A percentile compares a stretch with the other conserved stretches of the same genome.
Conservation (phyloP, 2,329 filamentous ascomycete species). For the Nannizziopsis arthrosporioides region DNA sequence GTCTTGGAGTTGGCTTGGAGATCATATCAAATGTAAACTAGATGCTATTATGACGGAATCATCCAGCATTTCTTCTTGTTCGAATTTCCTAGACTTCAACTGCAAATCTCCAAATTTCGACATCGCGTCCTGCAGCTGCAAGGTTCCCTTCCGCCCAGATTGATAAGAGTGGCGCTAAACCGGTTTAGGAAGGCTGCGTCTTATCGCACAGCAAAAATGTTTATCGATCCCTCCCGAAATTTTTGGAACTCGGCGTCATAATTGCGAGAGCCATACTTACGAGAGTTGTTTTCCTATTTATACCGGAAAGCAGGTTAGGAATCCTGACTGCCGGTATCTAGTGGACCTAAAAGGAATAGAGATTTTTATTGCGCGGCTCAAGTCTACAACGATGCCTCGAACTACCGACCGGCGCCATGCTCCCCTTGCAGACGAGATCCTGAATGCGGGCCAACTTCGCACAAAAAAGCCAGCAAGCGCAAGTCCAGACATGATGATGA, state of each 20-base stretch:
- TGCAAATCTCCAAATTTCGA: no score
- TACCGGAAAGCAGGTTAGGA: no score
- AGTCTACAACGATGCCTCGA: slow-evolving; percentile 49
- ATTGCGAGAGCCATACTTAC: no score
- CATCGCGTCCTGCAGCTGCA: no score
- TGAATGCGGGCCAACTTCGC: slow-evolving; percentile 58
- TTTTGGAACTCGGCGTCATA: not conserved
- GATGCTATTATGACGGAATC: no score
- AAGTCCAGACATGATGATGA: slow-evolving; percentile 47
- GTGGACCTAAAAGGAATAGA: not conserved
- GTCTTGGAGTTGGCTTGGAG: no score
- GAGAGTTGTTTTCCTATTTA: no score
- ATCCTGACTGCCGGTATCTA: not conserved
- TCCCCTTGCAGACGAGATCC: slow-evolving; percentile 78
- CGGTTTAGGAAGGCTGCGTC: slow-evolving; percentile 4
- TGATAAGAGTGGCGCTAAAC: slow-evolving; percentile 7
- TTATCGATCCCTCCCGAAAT: slow-evolving; percentile 7
- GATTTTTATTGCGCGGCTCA: slow-evolving; percentile 48
- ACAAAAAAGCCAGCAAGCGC: slow-evolving; percentile 63
- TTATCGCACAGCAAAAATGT: slow-evolving; percentile 11
- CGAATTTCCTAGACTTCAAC: no score
- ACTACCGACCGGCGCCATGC: slow-evolving; percentile 63
- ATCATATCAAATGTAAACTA: no score
- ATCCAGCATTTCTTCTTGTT: no score
- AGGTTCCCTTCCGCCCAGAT: not conserved